These are phyloP conservation scores for Penicillium sp. DNA, from an alignment of 2,329 filamentous ascomycete species.

Conservation along the genomic window DNA sequence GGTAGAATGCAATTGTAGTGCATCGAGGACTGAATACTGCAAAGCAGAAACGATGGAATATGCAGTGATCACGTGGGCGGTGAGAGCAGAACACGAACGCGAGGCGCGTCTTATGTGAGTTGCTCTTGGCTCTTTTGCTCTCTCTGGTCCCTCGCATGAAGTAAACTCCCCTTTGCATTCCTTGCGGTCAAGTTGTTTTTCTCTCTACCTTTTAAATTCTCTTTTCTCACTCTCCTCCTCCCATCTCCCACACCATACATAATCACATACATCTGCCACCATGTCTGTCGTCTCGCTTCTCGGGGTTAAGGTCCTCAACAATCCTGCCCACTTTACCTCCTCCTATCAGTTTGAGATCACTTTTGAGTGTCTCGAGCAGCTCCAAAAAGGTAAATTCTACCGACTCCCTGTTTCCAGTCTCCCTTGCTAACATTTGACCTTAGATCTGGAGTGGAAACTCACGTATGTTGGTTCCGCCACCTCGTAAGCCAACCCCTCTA, in stretches of 20 bases:
- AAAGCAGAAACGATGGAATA: too few relatives aligned
- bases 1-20: neutral
- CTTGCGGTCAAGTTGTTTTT: slow-evolving; percentile 24
- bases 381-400: slow-evolving; percentile 71
- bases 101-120: too few relatives aligned
- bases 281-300: slow-evolving; percentile 98
- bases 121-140: too few relatives aligned
- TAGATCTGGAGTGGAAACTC: slow-evolving; percentile 98
- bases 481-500: slow-evolving; percentile 58
- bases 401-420: neutral
- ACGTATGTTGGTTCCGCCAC: slow-evolving; percentile 98
- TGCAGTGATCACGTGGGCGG: too few relatives aligned
- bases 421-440: slow-evolving; percentile 16
- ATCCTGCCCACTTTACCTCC: slow-evolving; percentile 88
- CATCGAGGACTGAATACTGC: slow-evolving; percentile 1
- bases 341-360: slow-evolving; percentile 98
- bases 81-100: too few relatives aligned
- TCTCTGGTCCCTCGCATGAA: too few relatives aligned
- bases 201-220: slow-evolving; percentile 15
- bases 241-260: slow-evolving; percentile 12
- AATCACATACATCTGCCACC: slow-evolving; percentile 32
- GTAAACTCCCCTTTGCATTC: slow-evolving; percentile 22
- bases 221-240: slow-evolving; percentile 6
- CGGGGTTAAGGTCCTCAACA: slow-evolving; percentile 93
- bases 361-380: slow-evolving; percentile 90